Evolutionary conservation across 2,329 filamentous ascomycete genomes (phyloP), one percentile per base, ranked within the genome.

Genomic region (Xylariales sp.): DNA sequence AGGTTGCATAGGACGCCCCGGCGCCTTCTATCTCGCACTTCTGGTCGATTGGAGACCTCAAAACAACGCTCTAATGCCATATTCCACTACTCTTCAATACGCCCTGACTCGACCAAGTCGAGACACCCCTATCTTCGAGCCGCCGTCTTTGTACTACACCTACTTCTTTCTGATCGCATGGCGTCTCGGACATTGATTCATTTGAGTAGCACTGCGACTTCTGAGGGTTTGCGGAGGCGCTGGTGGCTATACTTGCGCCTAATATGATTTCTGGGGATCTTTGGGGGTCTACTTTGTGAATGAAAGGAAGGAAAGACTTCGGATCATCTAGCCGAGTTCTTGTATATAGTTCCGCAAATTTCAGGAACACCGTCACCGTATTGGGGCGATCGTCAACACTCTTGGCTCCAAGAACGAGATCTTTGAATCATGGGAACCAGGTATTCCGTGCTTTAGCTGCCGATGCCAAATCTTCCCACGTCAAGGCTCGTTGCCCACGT

Each of bases 1-100:
- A 86, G 68, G 90, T 90, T 48, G 84, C 95, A 63, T 95, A 78
- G 25, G 5, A 15, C n/a, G 10, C 31, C 5, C 19, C 18, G 14
- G 31, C 6, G 42, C 31, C 40, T 45, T 40, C 18, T 14, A 15
- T 22, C 14, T n/a, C 8, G 24, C 31, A 16, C 39, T 15, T 12
- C 31, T 27, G 27, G 12, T 24, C 16, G 19, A 9, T 21, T 18
- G 21, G 12, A 22, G 25, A 12, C 21, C 28, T 22, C 35, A 39
- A 16, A 15, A 4, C 15, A 2, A 10, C 32, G 32, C 32, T n/a
- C n/a, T n/a, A n/a, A n/a, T n/a, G 14, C 16, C 33, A 11, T 6
- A n/a, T 15, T 9, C 18, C 33, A 20, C 9, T 24, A 4, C 33
- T 24, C 20, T 16, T 36, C 20, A n/a, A 22, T 16, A 12, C 8